Evolutionary conservation across 169 alveolate genomes (phyloP), one percentile per base, ranked within the genome.

Genomic region (Cardiosporidium cionae): DNA sequence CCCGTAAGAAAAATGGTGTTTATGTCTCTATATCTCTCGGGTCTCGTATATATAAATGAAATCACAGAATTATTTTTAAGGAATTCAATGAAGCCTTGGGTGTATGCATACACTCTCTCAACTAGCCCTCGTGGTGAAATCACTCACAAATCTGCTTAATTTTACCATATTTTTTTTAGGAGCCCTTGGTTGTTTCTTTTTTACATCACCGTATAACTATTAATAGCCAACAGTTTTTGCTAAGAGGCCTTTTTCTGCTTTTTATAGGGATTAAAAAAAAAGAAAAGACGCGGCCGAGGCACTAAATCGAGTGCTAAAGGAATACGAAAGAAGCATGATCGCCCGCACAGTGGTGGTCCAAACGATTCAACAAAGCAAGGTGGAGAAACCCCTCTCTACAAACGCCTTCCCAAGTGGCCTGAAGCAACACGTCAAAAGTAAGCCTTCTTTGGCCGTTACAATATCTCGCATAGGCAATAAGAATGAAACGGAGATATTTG

Each of bases 331-430:
- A 87, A 87, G 74, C 85, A 82, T 29, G 79, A 77, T 31, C 86
- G 84, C 58, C 75, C 78, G 32, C 74, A 86, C 36, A 88, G 89
- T 0, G 85, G 89, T 23, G 83, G 79, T 58, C 89, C 94, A 2
- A 78, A 80, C 31, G 87, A 90, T 52, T 67, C 90, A 3, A 87
- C 92, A 0, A 86, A 85, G 77, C 92, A 89, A 73, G 91, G 94
- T 28, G 92, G 93, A 23, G 79, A 81, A 65, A 86, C 88, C 0
- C 94, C 92, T 4, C 83, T 86, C 52, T 87, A 88, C 71, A 83
- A 78, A 70, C 78, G 92, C 25, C 68, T 87, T 0, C 93, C 91
- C 23, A 87, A 87, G 68, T 87, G 88, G 89, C 93, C 92, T 0
- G 90, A 87, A 23, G 90, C 93, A 2, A 79, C 89, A 87, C 74